Base-by-base conservation (phyloP, 2,329 filamentous ascomycete species). In the Colletotrichum truncatum region DNA sequence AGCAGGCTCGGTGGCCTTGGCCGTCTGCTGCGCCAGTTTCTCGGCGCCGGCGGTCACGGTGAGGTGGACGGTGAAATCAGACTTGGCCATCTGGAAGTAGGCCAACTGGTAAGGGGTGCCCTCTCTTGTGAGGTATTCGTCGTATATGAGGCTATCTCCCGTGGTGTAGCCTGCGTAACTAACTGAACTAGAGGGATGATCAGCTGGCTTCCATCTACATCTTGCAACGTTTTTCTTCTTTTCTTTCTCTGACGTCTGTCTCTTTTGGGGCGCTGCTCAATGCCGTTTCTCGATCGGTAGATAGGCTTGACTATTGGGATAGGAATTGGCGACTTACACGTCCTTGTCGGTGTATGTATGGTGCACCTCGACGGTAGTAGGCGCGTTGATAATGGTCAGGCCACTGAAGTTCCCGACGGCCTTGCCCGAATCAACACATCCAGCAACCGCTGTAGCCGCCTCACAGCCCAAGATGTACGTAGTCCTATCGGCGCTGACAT, bases 11-110 rank as follows among this genome's bases (percentile, higher is more conserved):
- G 64, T 62, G 4, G 48, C 57, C 41, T 48, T 52, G 39, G 46
- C 55, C 12, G 64, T 67, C 18, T 62, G 45, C 26, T 69, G 67
- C 11, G 53, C 53, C 18, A 81, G 71, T 70, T 79, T 79, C 53
- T 80, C 74, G 32, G 73, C 58, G 4, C 79, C 80, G 14, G 75
- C 76, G 16, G 79, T 80, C 55, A 81, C 67, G 32, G 77, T 78
- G 23, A 81, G 73, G 59, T 77, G 72, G 11, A 69, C 30, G 38
- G 73, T 66, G 38, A 58, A 60, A 8, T 56, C 54, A 28, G 38
- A 53, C 16, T 7, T 39, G 23, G 46, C 16, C 6, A 25, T 14
- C 6, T 39, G 18, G 18, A 11, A 18, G 30, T 38, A 9, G 3
- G 14, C 38, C 12, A 55, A n/a, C n/a, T n/a, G n/a, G n/a, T n/a